These are phyloP conservation scores for Naganishia kalamii DNA, from an alignment of 768 basidiomycete species.

Conservation along the genomic window DNA sequence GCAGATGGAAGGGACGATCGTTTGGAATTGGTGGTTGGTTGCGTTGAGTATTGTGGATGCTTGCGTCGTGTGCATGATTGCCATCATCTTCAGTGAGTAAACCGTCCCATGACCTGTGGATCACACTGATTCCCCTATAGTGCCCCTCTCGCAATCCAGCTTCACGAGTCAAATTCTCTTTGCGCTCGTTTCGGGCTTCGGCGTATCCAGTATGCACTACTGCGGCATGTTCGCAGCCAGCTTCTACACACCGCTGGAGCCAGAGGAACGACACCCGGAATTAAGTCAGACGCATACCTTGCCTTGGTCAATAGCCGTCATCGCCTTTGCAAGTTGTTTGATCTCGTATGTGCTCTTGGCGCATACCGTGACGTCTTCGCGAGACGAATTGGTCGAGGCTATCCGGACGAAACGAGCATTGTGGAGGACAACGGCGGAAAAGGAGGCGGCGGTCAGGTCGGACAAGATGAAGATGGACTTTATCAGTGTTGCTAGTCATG, in stretches of 20 bases:
- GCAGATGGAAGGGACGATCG: conserved; percentile 11
- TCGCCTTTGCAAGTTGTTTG: conserved; percentile 15
- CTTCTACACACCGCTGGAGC: background rate
- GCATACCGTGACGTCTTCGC: conserved; percentile 13
- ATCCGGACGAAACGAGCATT: conserved; percentile 17
- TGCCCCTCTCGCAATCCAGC: conserved; percentile 18
- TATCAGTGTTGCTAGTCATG: conserved; percentile 19
- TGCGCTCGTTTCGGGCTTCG: conserved; percentile 2
- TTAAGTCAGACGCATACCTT: background rate
- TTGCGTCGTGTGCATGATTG: conserved; percentile 12
- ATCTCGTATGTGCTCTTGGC: conserved; percentile 18
- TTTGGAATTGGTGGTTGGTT: conserved; percentile 16
- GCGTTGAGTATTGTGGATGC: conserved; percentile 9
- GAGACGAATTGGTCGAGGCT: conserved; percentile 14
- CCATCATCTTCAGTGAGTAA: conserved; percentile 18
- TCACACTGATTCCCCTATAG: background rate
- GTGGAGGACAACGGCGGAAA: conserved; percentile 18
- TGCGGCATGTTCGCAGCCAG: conserved; percentile 15
- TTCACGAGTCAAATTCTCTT: conserved; percentile 15
- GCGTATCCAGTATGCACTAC: conserved; percentile 15
- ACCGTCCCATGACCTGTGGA: background rate
- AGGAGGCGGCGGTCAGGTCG: conserved; percentile 12
- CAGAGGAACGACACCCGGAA: conserved; percentile 3
- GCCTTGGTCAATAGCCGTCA: conserved; percentile 12
- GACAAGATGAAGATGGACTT: conserved; percentile 22